Evolutionary conservation across 176 grass and related monocot genomes (phyloP).

Genomic region (Microstegium vimineum): DNA sequence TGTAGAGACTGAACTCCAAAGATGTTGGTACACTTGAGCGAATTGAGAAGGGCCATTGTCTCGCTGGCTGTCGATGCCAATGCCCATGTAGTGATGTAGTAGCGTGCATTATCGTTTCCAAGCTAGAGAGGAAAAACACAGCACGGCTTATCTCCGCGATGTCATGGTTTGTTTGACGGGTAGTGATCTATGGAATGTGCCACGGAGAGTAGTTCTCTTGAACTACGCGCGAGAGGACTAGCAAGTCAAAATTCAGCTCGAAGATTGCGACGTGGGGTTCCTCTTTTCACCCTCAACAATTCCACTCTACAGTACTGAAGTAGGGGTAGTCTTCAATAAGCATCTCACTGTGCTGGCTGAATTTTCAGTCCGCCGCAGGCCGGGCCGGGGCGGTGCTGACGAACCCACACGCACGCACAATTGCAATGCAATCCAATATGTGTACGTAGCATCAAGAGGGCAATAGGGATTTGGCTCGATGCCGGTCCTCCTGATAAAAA

Average conservation of each 20-base stretch:
- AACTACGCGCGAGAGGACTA: neutral
- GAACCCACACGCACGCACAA: neutral
- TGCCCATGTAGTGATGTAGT: neutral
- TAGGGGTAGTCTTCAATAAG: neutral
- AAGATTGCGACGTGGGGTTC: neutral
- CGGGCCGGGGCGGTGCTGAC: neutral
- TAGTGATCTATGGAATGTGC: neutral
- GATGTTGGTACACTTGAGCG: neutral
- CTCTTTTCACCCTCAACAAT: neutral
- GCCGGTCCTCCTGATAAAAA: neutral
- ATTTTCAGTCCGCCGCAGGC: neutral
- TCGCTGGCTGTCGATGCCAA: neutral
- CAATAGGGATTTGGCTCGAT: neutral
- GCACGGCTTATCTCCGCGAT: neutral
- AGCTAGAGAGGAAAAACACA: neutral
- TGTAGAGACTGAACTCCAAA: neutral
- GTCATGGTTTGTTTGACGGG: neutral
- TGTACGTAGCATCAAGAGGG: neutral
- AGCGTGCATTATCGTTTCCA: neutral
- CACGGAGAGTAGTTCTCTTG: constrained; percentile 7
- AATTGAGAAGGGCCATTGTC: neutral
- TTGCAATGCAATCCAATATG: neutral
- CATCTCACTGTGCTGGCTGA: neutral
- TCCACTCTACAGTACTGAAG: neutral
- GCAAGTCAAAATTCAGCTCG: constrained; percentile 16